Base-by-base conservation (phyloP, 1,139 yeast genomes). In the Blastobotrys petasosporus region DNA sequence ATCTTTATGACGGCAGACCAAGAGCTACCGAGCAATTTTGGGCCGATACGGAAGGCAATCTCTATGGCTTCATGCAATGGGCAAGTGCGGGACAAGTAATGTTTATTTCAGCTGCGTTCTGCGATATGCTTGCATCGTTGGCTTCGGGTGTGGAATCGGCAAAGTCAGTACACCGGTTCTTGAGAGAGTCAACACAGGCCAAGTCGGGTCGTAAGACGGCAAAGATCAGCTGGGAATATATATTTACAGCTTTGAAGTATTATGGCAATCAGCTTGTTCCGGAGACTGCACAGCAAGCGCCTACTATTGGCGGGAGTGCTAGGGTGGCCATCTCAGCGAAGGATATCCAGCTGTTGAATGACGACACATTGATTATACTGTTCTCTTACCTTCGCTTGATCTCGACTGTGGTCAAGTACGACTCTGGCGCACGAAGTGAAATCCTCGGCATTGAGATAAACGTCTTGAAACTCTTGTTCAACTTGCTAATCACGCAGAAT, bases 61-160 rank as follows among this genome's bases (percentile, higher is more conserved):
- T 80, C 1, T 74, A 79, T 56, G 97, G 96, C 0, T 90, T 92
- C 56, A 70, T 90, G 42, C 77, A 77, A 39, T 90, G 97, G 97
- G 94, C 94, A 0, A 74, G 94, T 3, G 79, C 81, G 48, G 84
- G 90, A 57, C 87, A 84, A 51, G 85, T 92, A 11, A 82, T 94
- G 5, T 70, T 88, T 46, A 87, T 90, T 69, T 77, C 87, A 42
- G 83, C 97, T 0, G 77, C 95, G 0, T 88, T 83, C 57, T 80
- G 92, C 53, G 73, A 86, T 49, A 75, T 92, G 73, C 68, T 92
- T 46, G 81, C 94, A 1, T 81, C 94, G 4, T 69, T 92, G 38
- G 71, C 92, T 0, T 74, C 75, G 15, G 86, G 83, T n/a, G 70
- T 71, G 1, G 73, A 71, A 11, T 75, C 76, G 45, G 74, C 86